Evolutionary conservation across 495 filamentous ascomycete genomes (phyloP).

Genomic region (Penicillium subrubescens): DNA sequence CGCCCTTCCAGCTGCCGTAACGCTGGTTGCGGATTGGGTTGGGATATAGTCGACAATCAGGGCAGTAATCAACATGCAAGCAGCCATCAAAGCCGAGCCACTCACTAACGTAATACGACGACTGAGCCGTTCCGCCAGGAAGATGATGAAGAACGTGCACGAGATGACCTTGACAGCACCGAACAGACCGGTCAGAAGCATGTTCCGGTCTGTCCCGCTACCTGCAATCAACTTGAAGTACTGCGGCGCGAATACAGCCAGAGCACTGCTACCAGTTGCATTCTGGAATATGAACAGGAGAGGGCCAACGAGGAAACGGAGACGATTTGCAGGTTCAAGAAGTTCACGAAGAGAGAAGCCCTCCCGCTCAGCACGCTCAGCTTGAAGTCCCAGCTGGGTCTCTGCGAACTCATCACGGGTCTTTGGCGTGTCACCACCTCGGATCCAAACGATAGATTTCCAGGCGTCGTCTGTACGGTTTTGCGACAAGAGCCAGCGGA

Average conservation of each 20-base stretch:
- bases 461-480: constrained; percentile 45
- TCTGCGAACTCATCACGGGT: constrained; percentile 50
- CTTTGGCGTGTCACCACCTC: constrained; percentile 36
- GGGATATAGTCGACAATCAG: constrained; percentile 25
- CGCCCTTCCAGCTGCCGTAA: constrained; percentile 25
- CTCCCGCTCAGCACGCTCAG: constrained; percentile 40
- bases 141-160: constrained; percentile 39
- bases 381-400: constrained; percentile 45
- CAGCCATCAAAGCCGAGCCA: constrained; percentile 31
- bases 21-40: constrained; percentile 18
- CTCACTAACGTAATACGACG: constrained; percentile 38
- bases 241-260: constrained; percentile 36
- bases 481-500: constrained; percentile 52
- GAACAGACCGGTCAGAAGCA: constrained; percentile 45
- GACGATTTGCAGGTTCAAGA: constrained; percentile 40
- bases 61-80: constrained; percentile 30
- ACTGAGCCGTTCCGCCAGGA: constrained; percentile 41
- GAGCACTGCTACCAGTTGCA: constrained; percentile 27
- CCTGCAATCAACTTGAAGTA: constrained; percentile 44
- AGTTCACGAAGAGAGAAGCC: constrained; percentile 45
- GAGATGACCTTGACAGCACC: constrained; percentile 43
- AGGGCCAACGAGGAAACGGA: constrained; percentile 35
- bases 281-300: constrained; percentile 27
- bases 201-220: constrained; percentile 31
- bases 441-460: constrained; percentile 51